A percentile compares a stretch with the other conserved stretches of the same genome.
phyloP scores from a whole-genome alignment of 2,329 filamentous ascomycete species.

The Pezizomycotina sp. region DNA sequence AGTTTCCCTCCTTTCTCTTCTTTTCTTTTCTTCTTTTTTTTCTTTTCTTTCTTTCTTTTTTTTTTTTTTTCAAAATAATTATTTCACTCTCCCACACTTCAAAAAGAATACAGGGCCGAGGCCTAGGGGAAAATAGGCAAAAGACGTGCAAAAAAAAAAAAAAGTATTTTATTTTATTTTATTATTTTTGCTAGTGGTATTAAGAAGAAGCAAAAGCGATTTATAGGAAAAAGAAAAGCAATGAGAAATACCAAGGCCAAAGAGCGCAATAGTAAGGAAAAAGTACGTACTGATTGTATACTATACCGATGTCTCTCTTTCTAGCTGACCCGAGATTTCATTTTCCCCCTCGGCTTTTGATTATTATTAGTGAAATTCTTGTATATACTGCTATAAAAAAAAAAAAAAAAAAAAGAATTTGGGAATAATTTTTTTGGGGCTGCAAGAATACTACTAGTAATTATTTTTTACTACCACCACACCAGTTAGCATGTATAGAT shows the following conservation, averaged over 20 bases:
- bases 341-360: no score
- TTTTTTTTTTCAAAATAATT: conserved; percentile 5
- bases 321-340: no score
- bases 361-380: no score
- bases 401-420: no score
- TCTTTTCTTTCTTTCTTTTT: conserved; percentile 7
- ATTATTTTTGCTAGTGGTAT: background rate
- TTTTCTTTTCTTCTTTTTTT: conserved; percentile 4
- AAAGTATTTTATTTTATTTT: no score
- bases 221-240: conserved; percentile 1
- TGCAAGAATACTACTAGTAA: conserved; percentile 8
- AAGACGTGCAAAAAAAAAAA: no score
- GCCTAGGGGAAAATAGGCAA: no score
- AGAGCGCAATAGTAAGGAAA: conserved; percentile 3
- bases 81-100: conserved; percentile 17
- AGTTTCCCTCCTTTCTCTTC: conserved; percentile 6
- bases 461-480: conserved; percentile 5
- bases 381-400: no score
- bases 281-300: no score
- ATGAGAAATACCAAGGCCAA: conserved; percentile 1
- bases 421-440: no score
- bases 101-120: no score
- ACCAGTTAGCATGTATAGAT: background rate
- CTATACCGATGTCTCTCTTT: no score
- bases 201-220: conserved; percentile 1